These are phyloP conservation scores for Populus davidiana DNA, from an alignment of 345 rosid genomes.

Conservation along the genomic window DNA sequence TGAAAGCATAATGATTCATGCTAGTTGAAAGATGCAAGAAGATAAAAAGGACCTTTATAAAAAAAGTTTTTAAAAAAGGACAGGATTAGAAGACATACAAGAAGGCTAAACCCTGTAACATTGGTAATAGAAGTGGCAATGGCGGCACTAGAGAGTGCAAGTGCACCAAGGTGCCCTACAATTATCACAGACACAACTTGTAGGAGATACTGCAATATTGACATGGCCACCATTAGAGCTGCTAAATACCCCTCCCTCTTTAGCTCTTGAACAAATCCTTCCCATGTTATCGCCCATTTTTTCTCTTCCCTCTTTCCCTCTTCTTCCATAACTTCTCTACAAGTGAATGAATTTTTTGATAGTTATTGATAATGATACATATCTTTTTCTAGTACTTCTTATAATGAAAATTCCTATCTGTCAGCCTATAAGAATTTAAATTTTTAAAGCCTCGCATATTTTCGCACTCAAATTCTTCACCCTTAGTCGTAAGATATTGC, in stretches of 20 bases:
- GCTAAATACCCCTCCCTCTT: constrained; percentile 1
- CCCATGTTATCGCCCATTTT: constrained; percentile 11
- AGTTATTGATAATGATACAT: too few relatives aligned
- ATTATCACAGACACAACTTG: constrained; percentile 12
- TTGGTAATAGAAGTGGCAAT: constrained; percentile 17
- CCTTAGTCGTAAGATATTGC: too few relatives aligned
- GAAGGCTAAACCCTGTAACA: constrained; percentile 15
- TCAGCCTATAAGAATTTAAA: too few relatives aligned
- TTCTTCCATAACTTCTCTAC: background rate
- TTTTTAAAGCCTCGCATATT: too few relatives aligned
- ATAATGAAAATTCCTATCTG: too few relatives aligned
- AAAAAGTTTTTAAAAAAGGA: too few relatives aligned
- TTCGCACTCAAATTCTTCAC: too few relatives aligned
- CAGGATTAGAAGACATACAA: background rate
- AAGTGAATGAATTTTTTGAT: background rate
- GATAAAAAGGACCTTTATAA: too few relatives aligned
- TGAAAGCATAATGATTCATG: too few relatives aligned
- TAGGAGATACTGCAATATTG: constrained; percentile 11
- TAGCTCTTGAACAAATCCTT: constrained; percentile 7
- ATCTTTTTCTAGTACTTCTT: too few relatives aligned
- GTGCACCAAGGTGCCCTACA: constrained; percentile 10
- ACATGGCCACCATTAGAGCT: constrained; percentile 16
- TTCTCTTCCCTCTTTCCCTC: background rate
- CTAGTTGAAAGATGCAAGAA: too few relatives aligned
- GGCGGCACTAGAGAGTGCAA: constrained; percentile 13